Conservation (phyloP, 805 yeast genomes). For the Nakazawaea molendinolei region DNA sequence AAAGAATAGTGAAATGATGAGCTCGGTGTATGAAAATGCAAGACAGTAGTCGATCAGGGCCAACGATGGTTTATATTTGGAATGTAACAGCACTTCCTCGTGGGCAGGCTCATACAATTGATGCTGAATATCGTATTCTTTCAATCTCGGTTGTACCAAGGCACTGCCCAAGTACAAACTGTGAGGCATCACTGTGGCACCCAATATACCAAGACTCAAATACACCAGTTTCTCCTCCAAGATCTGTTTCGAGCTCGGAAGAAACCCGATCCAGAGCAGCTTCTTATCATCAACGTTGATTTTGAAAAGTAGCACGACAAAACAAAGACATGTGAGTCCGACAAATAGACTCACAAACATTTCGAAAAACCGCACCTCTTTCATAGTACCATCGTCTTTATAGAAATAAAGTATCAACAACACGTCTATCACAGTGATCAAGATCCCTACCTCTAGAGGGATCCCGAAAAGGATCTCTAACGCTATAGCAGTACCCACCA, state of each 20-base stretch:
- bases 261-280: conserved; percentile 67
- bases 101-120: conserved; percentile 16
- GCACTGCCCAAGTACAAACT: conserved; percentile 43
- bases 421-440: conserved; percentile 81
- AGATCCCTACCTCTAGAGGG: conserved; percentile 79
- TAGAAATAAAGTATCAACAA: conserved; percentile 82
- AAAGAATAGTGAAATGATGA: conserved; percentile 59
- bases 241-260: conserved; percentile 37
- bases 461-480: conserved; percentile 74
- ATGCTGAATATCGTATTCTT: conserved; percentile 35
- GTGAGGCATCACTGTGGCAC: conserved; percentile 49
- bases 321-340: conserved; percentile 77
- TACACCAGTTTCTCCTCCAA: conserved; percentile 64
- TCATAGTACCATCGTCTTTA: conserved; percentile 75
- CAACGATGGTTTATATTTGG: conserved; percentile 57
- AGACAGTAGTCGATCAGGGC: conserved; percentile 62
- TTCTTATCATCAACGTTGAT: conserved; percentile 52
- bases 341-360: conserved; percentile 73
- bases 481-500: conserved; percentile 95
- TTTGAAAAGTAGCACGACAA: conserved; percentile 67
- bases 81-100: conserved; percentile 29
- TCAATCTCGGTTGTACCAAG: conserved; percentile 39
- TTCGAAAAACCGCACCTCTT: conserved; percentile 74
- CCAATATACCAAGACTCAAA: conserved; percentile 72
- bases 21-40: conserved; percentile 61